A percentile compares a stretch with the other conserved stretches of the same genome.
Evolutionary conservation across 2,329 filamentous ascomycete species (phyloP).

Genomic region (Colletotrichum plurivorum): DNA sequence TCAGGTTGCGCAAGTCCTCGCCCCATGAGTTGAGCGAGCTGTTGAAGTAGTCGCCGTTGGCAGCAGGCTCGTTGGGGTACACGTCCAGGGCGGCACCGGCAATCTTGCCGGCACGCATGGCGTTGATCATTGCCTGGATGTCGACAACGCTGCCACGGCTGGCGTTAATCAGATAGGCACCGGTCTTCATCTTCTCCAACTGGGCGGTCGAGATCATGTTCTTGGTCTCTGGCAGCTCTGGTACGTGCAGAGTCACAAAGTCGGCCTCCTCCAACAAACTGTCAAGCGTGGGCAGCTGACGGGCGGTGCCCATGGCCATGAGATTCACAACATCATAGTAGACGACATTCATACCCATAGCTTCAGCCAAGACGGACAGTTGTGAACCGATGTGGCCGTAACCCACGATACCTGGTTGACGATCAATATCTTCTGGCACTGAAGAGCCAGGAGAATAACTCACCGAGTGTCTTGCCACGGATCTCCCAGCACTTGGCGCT

Average conservation of each 20-base stretch:
- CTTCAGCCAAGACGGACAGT: conserved; percentile 93
- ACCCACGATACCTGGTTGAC: conserved; percentile 82
- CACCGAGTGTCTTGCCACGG: conserved; percentile 93
- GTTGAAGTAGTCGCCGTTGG: conserved; percentile 96
- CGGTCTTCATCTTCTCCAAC: conserved; percentile 90
- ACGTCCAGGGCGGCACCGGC: conserved; percentile 97
- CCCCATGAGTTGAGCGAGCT: conserved; percentile 86
- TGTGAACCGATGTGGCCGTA: conserved; percentile 99
- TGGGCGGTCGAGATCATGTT: conserved; percentile 89
- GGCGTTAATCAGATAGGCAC: conserved; percentile 96
- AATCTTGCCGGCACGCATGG: conserved; percentile 87
- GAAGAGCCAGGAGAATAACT: conserved; percentile 42
- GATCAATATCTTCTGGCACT: conserved; percentile 19
- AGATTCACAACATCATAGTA: conserved; percentile 96
- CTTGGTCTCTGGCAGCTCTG: conserved; percentile 92
- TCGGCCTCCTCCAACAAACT: conserved; percentile 84
- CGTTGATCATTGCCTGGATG: conserved; percentile 90
- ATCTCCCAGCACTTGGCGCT: conserved; percentile 98
- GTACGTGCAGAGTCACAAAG: conserved; percentile 95
- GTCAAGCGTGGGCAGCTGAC: conserved; percentile 84
- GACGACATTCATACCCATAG: conserved; percentile 98
- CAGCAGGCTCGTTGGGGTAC: conserved; percentile 92
- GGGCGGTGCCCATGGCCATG: conserved; percentile 92
- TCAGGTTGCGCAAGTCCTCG: conserved; percentile 85
- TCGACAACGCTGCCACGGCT: conserved; percentile 95